Base-by-base conservation (phyloP, 169 alveolate genomes). In the Amoebophrya sp. region DNA sequence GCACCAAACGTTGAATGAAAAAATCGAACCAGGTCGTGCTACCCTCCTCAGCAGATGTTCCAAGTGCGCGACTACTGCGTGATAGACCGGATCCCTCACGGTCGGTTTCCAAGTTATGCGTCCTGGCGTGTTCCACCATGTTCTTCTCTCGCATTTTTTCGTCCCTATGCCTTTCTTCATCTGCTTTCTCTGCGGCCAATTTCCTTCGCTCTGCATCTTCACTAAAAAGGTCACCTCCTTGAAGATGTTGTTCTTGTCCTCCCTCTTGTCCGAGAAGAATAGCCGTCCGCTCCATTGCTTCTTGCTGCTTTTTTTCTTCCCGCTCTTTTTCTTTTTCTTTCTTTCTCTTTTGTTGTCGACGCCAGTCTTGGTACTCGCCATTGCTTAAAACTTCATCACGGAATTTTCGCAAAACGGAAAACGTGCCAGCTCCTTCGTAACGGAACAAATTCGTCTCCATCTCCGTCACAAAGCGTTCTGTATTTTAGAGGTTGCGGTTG, bases 381-480 rank as follows among this genome's bases (percentile, higher is more conserved):
- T 6, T 10, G 26, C n/a, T 36, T 18, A 65, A 6, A 29, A 65
- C 83, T 29, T 65, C 83, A 29, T 65, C n/a, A 1, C n/a, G 83
- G 33, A 65, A 65, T 36, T 65, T 29, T 29, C 83, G 83, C 83
- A 65, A 36, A 29, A 65, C 83, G 83, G 12, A 12, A 10, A 65
- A 26, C 33, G 12, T 0, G 2, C 83, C 83, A 0, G 83, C n/a
- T 6, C 83, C 83, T 36, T 65, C 83, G 83, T 26, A 65, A 36
- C 83, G 83, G 33, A 65, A 65, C 83, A 65, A 36, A 18, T 65
- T 65, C 33, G 83, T 65, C 26, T 65, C 83, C 83, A 65, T 65
- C 33, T 65, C 83, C 33, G 83, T 65, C 26, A 65, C 18, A 18
- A 65, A 65, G 36, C 83, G 83, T 36, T 65, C 83, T 65, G n/a